Percentiles rank a stretch among this genome's conserved stretches.
Evolutionary conservation across 495 filamentous ascomycete genomes (phyloP).

Genomic region (Neurospora sp.): DNA sequence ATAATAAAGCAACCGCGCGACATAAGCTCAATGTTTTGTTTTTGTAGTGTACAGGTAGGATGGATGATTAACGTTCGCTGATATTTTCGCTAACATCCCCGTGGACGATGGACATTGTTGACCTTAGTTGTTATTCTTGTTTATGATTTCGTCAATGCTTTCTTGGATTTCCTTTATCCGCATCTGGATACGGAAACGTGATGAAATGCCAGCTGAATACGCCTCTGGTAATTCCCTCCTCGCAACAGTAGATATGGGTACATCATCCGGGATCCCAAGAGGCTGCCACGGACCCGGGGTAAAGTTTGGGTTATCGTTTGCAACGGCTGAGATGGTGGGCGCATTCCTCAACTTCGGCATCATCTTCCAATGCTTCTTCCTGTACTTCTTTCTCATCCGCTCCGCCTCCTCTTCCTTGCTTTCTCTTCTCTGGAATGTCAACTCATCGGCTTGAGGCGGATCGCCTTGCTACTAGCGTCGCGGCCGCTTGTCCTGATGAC

Average conservation of each 20-base stretch:
- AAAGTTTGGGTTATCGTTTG: neutral
- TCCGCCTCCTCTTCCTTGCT: neutral
- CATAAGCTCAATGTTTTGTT: neutral
- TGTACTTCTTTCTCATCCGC: neutral
- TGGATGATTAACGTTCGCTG: neutral
- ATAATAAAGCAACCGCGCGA: neutral
- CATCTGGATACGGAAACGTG: neutral
- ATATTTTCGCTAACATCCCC: neutral
- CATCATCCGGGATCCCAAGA: neutral
- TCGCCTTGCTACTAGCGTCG: constrained; percentile 11
- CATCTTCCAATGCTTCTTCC: neutral
- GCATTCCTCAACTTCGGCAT: neutral
- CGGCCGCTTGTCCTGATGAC: constrained; percentile 24
- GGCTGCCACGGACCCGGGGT: neutral
- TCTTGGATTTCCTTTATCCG: neutral
- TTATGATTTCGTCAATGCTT: neutral
- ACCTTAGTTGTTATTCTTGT: neutral
- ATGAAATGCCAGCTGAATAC: neutral
- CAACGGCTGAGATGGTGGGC: neutral
- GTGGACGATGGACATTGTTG: neutral
- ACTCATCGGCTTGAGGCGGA: neutral
- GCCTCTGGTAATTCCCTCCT: neutral
- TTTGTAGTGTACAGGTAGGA: neutral
- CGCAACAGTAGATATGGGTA: neutral
- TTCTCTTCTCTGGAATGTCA: neutral